These are phyloP conservation scores for Umbelopsis isabellina DNA, from an alignment of 192 early-diverging fungal genomes.

Conservation along the genomic window DNA sequence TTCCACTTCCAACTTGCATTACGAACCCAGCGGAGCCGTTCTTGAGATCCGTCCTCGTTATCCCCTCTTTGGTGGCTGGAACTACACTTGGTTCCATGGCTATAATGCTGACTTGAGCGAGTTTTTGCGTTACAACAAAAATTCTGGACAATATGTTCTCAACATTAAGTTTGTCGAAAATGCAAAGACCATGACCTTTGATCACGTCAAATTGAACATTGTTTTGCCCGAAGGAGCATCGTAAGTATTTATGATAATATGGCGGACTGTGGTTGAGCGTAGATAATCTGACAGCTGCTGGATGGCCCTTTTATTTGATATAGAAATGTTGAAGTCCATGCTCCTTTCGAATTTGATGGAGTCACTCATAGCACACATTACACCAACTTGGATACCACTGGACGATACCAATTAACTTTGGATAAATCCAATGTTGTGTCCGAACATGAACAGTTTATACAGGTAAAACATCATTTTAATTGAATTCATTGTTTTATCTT, in stretches of 20 bases:
- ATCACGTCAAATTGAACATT: conserved; percentile 68
- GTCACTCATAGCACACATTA: conserved; percentile 54
- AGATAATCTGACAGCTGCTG: not conserved
- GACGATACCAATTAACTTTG: conserved; percentile 81
- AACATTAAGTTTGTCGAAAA: conserved; percentile 71
- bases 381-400: conserved; percentile 91
- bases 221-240: conserved; percentile 91
- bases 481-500: too few relatives aligned
- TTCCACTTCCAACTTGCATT: conserved; percentile 78
- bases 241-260: conserved; percentile 46
- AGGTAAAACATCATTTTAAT: conserved; percentile 24
- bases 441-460: conserved; percentile 56
- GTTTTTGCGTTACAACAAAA: conserved; percentile 61
- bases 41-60: conserved; percentile 89
- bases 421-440: conserved; percentile 73
- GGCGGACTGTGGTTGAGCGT: not conserved
- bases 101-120: conserved; percentile 76
- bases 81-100: conserved; percentile 93
- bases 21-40: conserved; percentile 51
- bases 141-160: conserved; percentile 58
- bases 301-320: not conserved
- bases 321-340: conserved; percentile 68
- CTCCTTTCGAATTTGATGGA: conserved; percentile 65
- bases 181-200: conserved; percentile 65
- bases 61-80: conserved; percentile 97